Evolutionary conservation across 2,329 filamentous ascomycete species (phyloP), one percentile per base, ranked within the genome.

Genomic region (Lasiodiplodia sp.): DNA sequence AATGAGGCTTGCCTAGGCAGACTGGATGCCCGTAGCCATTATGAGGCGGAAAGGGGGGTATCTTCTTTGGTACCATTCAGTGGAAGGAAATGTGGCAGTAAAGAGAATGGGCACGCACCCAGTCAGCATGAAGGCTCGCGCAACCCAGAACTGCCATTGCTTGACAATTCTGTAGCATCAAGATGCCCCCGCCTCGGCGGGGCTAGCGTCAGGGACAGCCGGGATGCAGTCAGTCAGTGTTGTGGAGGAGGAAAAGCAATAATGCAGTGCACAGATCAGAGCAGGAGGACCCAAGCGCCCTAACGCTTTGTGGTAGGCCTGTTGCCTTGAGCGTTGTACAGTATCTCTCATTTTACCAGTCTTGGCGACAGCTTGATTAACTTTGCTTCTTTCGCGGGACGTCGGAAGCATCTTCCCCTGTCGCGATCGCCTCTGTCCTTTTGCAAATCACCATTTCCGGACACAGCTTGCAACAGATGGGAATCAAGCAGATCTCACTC

Each of bases 371-470:
- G 60, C 47, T 31, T 49, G 47, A 52, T 64, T 64, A 37, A 38
- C 47, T 64, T 64, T 64, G 60, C 60, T 64, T 64, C 60, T 64
- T 64, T 40, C 60, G 60, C 60, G 60, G 60, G 44, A 64, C 25
- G 5, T 38, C 60, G 60, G 60, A 64, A 64, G 60, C 47, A 25
- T n/a, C 55, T 34, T 21, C 55, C 60, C 44, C 12, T 16, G 44
- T 49, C 60, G 44, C 40, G 60, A 47, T 64, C 60, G 23, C 28
- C 44, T 18, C 23, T n/a, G 28, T 56, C n/a, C 10, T 31, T 62
- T n/a, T n/a, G 18, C 44, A 21, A 47, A 47, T 47, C 44, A n/a
- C 52, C 14, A 37, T 31, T 31, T 37, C 55, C 7, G 34, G 55
- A 11, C 44, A 64, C 44, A 25, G 51, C 40, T 44, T 25, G 58